phyloP scores from a whole-genome alignment of 441 rosid genomes.

The Adansonia grandidieri region DNA sequence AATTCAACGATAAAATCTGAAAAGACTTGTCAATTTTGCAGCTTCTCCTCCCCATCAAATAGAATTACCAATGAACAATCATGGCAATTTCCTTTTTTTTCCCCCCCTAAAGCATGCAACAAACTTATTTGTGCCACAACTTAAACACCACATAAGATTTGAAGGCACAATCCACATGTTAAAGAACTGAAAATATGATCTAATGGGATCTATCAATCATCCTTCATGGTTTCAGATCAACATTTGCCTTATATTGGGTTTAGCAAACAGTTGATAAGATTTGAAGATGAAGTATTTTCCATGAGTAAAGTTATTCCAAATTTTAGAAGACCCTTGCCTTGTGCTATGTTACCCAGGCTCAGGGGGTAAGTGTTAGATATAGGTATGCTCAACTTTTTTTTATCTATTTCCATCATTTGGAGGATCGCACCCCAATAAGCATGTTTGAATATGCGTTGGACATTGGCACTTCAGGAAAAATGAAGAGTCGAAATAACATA shows the following conservation, averaged over 20 bases:
- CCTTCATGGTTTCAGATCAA: constrained; percentile 14
- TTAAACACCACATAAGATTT: not conserved
- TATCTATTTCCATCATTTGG: too few species aligned
- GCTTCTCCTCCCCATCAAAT: not conserved
- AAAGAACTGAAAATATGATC: not conserved
- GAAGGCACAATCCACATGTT: not conserved
- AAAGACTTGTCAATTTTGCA: not conserved
- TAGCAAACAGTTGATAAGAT: not conserved
- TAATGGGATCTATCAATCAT: not conserved
- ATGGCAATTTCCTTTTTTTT: not conserved
- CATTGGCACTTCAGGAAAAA: too few species aligned
- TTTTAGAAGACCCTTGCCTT: not conserved
- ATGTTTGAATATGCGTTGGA: not conserved
- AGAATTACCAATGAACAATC: not conserved
- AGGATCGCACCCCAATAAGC: not conserved
- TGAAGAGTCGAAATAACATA: too few species aligned
- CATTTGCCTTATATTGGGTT: not conserved
- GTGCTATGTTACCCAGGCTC: not conserved
- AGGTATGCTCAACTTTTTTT: too few species aligned
- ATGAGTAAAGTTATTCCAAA: not conserved
- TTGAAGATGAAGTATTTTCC: not conserved
- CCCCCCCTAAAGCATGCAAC: not conserved
- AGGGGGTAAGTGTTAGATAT: too few species aligned
- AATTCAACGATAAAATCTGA: not conserved
- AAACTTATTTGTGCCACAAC: too few species aligned